Percentiles rank a stretch among this genome's conserved stretches.
phyloP scores from a whole-genome alignment of 257 asterid genomes.

The Fraxinus pennsylvanica region DNA sequence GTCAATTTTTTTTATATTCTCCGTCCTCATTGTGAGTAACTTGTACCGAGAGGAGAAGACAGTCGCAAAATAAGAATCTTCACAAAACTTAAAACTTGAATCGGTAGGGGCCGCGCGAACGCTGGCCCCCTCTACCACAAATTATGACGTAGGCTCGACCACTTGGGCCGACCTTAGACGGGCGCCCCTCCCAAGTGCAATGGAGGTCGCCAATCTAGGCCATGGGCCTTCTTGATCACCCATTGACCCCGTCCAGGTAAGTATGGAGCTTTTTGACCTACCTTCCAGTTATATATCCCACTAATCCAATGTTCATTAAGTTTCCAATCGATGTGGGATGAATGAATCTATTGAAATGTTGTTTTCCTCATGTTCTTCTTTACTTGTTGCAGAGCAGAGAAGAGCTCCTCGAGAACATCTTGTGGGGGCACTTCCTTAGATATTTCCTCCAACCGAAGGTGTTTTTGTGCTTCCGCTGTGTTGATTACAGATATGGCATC shows the following conservation, averaged over 20 bases:
- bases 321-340: background rate
- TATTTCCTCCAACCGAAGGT: conserved; percentile 49
- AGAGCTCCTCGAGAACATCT: conserved; percentile 53
- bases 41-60: too few species aligned
- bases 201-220: conserved; percentile 43
- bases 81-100: background rate
- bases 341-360: too few species aligned
- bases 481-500: conserved; percentile 61
- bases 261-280: conserved; percentile 1
- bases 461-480: conserved; percentile 47
- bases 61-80: too few species aligned
- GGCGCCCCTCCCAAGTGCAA: conserved; percentile 27
- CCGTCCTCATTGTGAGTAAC: too few species aligned
- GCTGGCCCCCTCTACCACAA: conserved; percentile 25
- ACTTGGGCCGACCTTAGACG: conserved; percentile 26
- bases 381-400: conserved; percentile 45
- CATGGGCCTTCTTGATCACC: conserved; percentile 30
- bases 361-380: conserved; percentile 36
- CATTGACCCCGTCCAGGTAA: conserved; percentile 44
- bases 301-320: background rate
- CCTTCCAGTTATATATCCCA: background rate
- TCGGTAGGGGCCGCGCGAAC: conserved; percentile 24
- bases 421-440: conserved; percentile 36
- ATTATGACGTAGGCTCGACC: conserved; percentile 29
- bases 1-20: too few species aligned